A percentile compares a stretch with the other conserved stretches of the same genome.
Evolutionary conservation across 1,284 basidiomycete genomes (phyloP).

Genomic region (Caloboletus inedulis): DNA sequence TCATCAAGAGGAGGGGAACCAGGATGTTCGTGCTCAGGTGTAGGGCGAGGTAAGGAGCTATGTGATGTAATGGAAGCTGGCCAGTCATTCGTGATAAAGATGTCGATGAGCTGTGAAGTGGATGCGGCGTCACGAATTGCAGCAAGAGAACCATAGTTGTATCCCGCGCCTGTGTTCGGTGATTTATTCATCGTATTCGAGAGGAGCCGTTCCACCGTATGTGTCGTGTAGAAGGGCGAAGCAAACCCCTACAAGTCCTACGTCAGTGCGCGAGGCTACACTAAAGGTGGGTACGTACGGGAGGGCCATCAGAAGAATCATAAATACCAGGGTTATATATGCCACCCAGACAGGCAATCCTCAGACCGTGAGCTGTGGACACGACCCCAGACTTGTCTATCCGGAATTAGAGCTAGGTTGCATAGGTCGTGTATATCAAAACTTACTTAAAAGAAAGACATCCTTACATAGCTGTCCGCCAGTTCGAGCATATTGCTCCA

Average conservation of each 20-base stretch:
- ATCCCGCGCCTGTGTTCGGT: slow-evolving; percentile 31
- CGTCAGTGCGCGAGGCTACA: slow-evolving; percentile 1
- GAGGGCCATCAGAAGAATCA: slow-evolving; percentile 51
- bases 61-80: slow-evolving; percentile 68
- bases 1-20: slow-evolving; percentile 66
- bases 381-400: slow-evolving; percentile 81
- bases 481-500: slow-evolving; percentile 70
- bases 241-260: slow-evolving; percentile 54
- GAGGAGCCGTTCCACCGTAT: slow-evolving; percentile 69
- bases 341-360: slow-evolving; percentile 85
- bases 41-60: slow-evolving; percentile 52
- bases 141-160: slow-evolving; percentile 64
- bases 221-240: slow-evolving; percentile 67
- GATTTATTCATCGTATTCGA: slow-evolving; percentile 59
- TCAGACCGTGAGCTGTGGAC: slow-evolving; percentile 79
- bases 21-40: slow-evolving; percentile 42
- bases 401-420: not conserved
- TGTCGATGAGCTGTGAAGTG: slow-evolving; percentile 70
- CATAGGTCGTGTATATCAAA: not conserved
- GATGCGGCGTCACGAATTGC: slow-evolving; percentile 59
- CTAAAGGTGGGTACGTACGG: slow-evolving; percentile 42
- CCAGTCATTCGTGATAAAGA: slow-evolving; percentile 80
- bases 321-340: slow-evolving; percentile 65
- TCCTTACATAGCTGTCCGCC: slow-evolving; percentile 79
- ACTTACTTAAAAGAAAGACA: slow-evolving; percentile 80